Conservation (phyloP, 257 asterid genomes). For the Agastache rugosa region DNA sequence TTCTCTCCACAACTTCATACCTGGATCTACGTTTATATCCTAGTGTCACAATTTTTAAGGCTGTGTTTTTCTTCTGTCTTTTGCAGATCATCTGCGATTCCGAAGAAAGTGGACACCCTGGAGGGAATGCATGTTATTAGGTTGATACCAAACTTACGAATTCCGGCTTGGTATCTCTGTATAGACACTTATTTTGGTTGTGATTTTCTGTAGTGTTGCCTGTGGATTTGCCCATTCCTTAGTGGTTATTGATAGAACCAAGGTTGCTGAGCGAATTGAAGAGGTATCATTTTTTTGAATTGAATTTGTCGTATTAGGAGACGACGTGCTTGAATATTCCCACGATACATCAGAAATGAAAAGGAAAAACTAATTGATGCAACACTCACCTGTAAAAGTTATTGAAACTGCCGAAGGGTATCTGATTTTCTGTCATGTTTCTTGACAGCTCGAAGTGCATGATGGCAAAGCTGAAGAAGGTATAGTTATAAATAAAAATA, state of each 20-base stretch:
- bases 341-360: not conserved
- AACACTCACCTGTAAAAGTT: not conserved
- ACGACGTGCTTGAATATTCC: not conserved
- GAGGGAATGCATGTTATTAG: conserved; percentile 95
- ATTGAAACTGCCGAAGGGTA: conserved; percentile 4
- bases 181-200: conserved; percentile 19
- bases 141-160: conserved; percentile 46
- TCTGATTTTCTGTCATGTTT: conserved; percentile 41
- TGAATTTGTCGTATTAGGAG: conserved; percentile 1
- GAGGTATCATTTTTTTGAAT: conserved; percentile 54
- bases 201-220: conserved; percentile 68
- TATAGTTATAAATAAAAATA: conserved; percentile 36
- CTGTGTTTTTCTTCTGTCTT: conserved; percentile 19
- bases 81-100: conserved; percentile 89
- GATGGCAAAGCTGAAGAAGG: conserved; percentile 93
- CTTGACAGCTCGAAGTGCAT: conserved; percentile 77
- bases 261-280: conserved; percentile 68
- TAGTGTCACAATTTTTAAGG: conserved; percentile 12
- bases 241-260: conserved; percentile 80
- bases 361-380: not conserved
- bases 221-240: conserved; percentile 90
- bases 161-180: not conserved
- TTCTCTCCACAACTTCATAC: not conserved
- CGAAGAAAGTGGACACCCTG: conserved; percentile 83
- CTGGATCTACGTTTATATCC: not conserved